Percentiles rank a stretch among this genome's conserved stretches.
Conservation (phyloP, 1,284 basidiomycete genomes). For the Apiotrichum brassicae region DNA sequence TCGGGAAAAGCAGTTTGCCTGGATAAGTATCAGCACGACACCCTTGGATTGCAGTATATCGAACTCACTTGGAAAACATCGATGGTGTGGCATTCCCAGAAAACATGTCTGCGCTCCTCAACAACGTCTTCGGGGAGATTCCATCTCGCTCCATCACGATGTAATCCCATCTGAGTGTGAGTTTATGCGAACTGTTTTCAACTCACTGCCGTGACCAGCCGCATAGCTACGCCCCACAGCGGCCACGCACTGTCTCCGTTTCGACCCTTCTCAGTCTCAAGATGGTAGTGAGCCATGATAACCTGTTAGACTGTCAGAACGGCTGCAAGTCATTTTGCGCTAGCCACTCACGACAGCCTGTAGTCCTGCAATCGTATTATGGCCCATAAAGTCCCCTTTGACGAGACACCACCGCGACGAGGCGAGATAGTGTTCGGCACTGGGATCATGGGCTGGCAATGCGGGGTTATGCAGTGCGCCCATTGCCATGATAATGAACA, state of each 20-base stretch:
- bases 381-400: conserved; percentile 34
- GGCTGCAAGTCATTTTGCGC: too few relatives aligned
- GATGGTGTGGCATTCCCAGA: conserved; percentile 28
- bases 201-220: conserved; percentile 11
- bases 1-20: conserved; percentile 30
- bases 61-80: conserved; percentile 21
- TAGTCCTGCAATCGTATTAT: conserved; percentile 34
- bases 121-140: conserved; percentile 30
- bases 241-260: conserved; percentile 39
- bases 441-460: conserved; percentile 31
- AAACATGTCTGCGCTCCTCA: conserved; percentile 31
- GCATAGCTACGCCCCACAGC: conserved; percentile 35
- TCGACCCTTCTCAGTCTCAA: conserved; percentile 30
- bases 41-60: too few relatives aligned
- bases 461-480: conserved; percentile 37
- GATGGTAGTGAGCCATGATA: conserved; percentile 16
- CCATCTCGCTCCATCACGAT: conserved; percentile 41
- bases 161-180: conserved; percentile 33
- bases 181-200: conserved; percentile 17
- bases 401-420: conserved; percentile 31
- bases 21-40: too few relatives aligned
- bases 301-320: too few relatives aligned
- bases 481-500: conserved; percentile 36
- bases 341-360: conserved; percentile 24
- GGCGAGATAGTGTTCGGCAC: conserved; percentile 29